Percentiles rank a stretch among this genome's conserved stretches.
Conservation (phyloP, 2,329 filamentous ascomycete genomes). For the Lojkania enalia region DNA sequence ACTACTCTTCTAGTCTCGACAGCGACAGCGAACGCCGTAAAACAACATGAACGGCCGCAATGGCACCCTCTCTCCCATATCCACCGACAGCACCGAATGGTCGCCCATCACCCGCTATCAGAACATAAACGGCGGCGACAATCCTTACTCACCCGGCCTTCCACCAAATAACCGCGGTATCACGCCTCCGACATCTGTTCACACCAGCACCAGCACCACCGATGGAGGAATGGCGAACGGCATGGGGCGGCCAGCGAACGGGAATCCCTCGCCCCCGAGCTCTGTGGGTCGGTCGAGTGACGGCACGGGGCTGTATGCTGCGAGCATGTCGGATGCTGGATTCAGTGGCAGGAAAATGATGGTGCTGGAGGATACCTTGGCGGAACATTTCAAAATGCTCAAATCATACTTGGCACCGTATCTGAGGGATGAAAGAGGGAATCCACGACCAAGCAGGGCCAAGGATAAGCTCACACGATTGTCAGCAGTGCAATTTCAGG, state of each 20-base stretch:
- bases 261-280: conserved; percentile 79
- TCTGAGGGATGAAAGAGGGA: conserved; percentile 73
- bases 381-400: conserved; percentile 80
- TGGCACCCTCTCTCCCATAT: conserved; percentile 46
- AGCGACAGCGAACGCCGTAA: conserved; percentile 5
- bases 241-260: conserved; percentile 50
- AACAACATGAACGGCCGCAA: conserved; percentile 43
- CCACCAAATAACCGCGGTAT: conserved; percentile 40
- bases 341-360: conserved; percentile 62
- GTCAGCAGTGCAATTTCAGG: conserved; percentile 91
- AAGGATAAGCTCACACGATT: conserved; percentile 91
- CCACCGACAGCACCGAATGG: conserved; percentile 47
- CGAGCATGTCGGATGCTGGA: conserved; percentile 58
- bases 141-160: conserved; percentile 43
- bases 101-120: conserved; percentile 46
- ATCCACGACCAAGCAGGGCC: conserved; percentile 80
- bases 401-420: conserved; percentile 73
- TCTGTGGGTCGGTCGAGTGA: conserved; percentile 86
- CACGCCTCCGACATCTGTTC: conserved; percentile 42
- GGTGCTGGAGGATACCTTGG: conserved; percentile 69
- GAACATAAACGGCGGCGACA: conserved; percentile 39
- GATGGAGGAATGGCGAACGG: conserved; percentile 57
- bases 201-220: conserved; percentile 44
- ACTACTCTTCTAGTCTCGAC: conserved; percentile 5
- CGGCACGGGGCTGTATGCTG: conserved; percentile 68